Base-by-base conservation (phyloP, 352 stramenopile species). In the Phytophthora constricta region DNA sequence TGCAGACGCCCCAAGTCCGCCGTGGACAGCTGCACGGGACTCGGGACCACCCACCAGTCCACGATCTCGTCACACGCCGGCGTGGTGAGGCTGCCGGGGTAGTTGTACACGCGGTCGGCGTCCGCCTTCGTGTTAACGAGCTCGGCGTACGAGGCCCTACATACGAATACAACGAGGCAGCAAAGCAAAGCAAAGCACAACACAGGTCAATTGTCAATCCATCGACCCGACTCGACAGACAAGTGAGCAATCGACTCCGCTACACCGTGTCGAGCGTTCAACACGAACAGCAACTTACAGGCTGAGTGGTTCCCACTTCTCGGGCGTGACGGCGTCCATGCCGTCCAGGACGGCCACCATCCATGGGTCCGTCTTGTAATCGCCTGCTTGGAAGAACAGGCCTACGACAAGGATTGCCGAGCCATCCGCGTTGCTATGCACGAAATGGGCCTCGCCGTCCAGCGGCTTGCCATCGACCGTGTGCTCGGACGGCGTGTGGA, bases 41-140 rank as follows among this genome's bases (percentile, higher is more conserved):
- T 74, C 42, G 72, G 59, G 31, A 89, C 48, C 33, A 89, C 74
- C 76, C 77, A 89, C 80, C 78, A 87, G 57, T 85, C 71, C n/a
- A 85, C 77, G 22, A 72, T 74, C 60, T 89, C 80, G 20, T 59
- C 49, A 49, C 80, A 89, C 11, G 63, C 50, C 5, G 80, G 80
- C 2, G 77, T 84, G 11, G 77, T 89, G 42, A 86, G 70, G 20
- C 77, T 87, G 13, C 77, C 80, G 2, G 75, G 50, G 65, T 89
- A 89, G 73, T 89, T 89, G 55, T 72, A 81, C 9, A 74, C 42
- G 11, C 48, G 62, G 19, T 69, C 53, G 4, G 42, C 42, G 46
- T 68, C 20, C 25, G 26, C 52, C 14, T 51, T 70, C 8, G 25
- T 63, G 43, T 56, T 54, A 25, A 72, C 41, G 8, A 78, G 49